Conservation (phyloP, 2,329 filamentous ascomycete species). For the Nectriaceae sp. region DNA sequence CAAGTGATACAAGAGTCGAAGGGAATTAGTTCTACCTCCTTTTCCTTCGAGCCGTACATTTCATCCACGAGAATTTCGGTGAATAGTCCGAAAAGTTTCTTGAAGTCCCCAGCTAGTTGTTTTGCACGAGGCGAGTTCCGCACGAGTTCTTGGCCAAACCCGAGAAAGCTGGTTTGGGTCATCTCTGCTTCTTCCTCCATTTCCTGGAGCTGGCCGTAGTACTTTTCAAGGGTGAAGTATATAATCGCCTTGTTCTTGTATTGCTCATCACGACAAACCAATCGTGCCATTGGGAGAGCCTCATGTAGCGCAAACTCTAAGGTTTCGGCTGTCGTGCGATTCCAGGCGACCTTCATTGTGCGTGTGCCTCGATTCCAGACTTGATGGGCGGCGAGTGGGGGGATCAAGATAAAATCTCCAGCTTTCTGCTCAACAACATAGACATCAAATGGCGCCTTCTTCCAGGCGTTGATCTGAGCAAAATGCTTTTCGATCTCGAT, state of each 20-base stretch:
- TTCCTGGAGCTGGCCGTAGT: slow-evolving; percentile 61
- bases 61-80: slow-evolving; percentile 81
- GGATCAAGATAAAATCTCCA: slow-evolving; percentile 92
- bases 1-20: slow-evolving; percentile 94
- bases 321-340: slow-evolving; percentile 89
- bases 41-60: slow-evolving; percentile 75
- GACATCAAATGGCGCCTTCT: slow-evolving; percentile 87
- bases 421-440: slow-evolving; percentile 89
- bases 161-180: slow-evolving; percentile 47
- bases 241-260: slow-evolving; percentile 99
- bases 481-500: slow-evolving; percentile 98
- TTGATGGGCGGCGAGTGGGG: slow-evolving; percentile 90
- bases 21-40: slow-evolving; percentile 70
- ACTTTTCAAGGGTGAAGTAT: slow-evolving; percentile 83
- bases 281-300: slow-evolving; percentile 81
- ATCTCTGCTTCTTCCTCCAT: slow-evolving; percentile 53
- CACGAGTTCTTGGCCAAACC: slow-evolving; percentile 49
- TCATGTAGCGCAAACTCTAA: slow-evolving; percentile 83
- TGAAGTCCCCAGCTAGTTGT: slow-evolving; percentile 82
- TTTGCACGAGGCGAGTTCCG: slow-evolving; percentile 51
- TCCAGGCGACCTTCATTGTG: slow-evolving; percentile 98
- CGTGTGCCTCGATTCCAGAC: slow-evolving; percentile 97
- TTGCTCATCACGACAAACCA: slow-evolving; percentile 95
- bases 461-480: slow-evolving; percentile 93
- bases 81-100: slow-evolving; percentile 75